A percentile compares a stretch with the other conserved stretches of the same genome.
phyloP scores from a whole-genome alignment of 2,329 filamentous ascomycete species.

The Gliomastix tumulicola region DNA sequence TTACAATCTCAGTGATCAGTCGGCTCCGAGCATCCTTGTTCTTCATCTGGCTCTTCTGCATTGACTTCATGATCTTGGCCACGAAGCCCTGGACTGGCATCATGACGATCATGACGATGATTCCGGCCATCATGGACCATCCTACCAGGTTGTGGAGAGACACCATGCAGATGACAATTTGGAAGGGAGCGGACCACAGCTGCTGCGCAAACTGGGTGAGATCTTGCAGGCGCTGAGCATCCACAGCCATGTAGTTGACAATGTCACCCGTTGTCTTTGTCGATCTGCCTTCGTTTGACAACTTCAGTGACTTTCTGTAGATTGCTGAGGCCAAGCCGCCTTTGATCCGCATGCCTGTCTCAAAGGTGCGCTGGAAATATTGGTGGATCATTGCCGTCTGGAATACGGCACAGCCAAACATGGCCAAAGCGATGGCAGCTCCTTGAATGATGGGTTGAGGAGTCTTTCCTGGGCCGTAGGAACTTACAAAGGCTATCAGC shows the following conservation, averaged over 20 bases:
- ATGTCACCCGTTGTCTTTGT: constrained; percentile 93
- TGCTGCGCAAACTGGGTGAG: constrained; percentile 93
- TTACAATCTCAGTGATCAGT: constrained; percentile 94
- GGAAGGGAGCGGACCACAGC: constrained; percentile 93
- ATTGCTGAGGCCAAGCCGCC: constrained; percentile 83
- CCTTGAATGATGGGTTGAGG: constrained; percentile 78
- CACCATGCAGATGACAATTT: constrained; percentile 91
- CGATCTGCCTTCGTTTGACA: constrained; percentile 89
- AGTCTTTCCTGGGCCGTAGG: constrained; percentile 53
- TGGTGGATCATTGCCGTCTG: constrained; percentile 93
- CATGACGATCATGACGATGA: constrained; percentile 95
- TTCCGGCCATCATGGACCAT: constrained; percentile 89
- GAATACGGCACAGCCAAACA: constrained; percentile 81
- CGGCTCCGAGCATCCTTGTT: constrained; percentile 94
- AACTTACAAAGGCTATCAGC: constrained; percentile 77
- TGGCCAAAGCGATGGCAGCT: constrained; percentile 78
- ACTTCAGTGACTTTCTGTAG: constrained; percentile 80
- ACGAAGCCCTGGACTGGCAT: constrained; percentile 93
- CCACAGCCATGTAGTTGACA: constrained; percentile 98
- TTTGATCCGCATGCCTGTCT: constrained; percentile 96
- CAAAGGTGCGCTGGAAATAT: constrained; percentile 93
- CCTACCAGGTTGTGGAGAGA: constrained; percentile 95
- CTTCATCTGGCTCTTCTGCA: constrained; percentile 98
- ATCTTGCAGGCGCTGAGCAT: constrained; percentile 91
- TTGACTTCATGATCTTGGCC: constrained; percentile 83